Evolutionary conservation across 306 rosid species (phyloP), one percentile per base, ranked within the genome.

Genomic region (Echinosophora koreensis): DNA sequence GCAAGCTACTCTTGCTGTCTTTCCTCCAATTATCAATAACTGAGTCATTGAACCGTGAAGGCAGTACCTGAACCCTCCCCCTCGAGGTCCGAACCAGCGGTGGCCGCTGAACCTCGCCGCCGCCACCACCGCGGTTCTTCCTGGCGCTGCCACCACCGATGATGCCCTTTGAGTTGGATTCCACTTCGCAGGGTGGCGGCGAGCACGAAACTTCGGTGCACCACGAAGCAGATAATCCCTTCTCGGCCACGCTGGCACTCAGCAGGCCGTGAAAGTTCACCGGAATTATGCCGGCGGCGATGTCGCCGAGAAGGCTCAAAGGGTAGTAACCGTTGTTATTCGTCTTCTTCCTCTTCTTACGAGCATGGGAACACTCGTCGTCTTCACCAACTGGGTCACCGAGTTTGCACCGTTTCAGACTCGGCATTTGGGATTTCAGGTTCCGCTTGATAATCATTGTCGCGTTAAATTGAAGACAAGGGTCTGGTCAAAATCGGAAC

Each of bases 21-120:
- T 96, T 93, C 88, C 80, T 91, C 99, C 99, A 96, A 86, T 96
- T 88, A 79, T 96, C 99, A 66, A 96, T 90, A 49, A 96, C 98
- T 4, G 99, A 93, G 71, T 96, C 99, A 5, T 96, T 96, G 73
- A 96, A 93, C 59, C 98, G 89, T 5, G 99, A 96, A 80, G 99
- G 99, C 3, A 96, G 96, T 50, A 93, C 99, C 94, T 93, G 99
- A 74, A 93, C 99, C 32, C 99, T 81, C 17, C 99, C 99, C 70
- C 99, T 87, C 6, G 90, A 93, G 11, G 99, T 96, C 59, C 96
- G 81, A 69, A 96, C 99, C 38, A 96, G 85, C 8, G 99, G 94
- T 6, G 99, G 99, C 75, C 97, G 85, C 3, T 90, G 87, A 79
- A 65, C 89, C 81, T 83, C 89, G 17, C 75, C 83, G 49, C 77